Percentiles rank a stretch among this genome's conserved stretches.
phyloP scores from a whole-genome alignment of 768 basidiomycete genomes.

The Panaeolus papilionaceus region DNA sequence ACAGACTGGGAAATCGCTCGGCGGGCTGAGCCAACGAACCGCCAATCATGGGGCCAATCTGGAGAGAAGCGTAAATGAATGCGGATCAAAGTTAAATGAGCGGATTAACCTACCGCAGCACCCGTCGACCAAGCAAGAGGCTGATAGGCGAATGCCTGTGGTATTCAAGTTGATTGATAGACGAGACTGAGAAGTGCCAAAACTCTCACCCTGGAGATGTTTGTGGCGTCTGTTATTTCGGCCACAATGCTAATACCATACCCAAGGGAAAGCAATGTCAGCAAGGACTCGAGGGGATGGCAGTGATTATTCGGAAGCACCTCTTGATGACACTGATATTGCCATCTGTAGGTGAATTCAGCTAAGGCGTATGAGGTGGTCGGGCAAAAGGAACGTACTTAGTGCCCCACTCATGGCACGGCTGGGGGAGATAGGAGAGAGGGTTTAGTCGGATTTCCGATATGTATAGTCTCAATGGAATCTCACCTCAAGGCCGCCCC shows the following conservation, averaged over 20 bases:
- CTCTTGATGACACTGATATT: slow-evolving; percentile 71
- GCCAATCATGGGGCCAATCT: slow-evolving; percentile 54
- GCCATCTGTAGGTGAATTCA: slow-evolving; percentile 37
- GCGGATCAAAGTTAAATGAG: neutral
- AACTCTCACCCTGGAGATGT: slow-evolving; percentile 55
- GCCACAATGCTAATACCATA: slow-evolving; percentile 56
- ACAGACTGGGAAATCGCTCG: slow-evolving; percentile 37
- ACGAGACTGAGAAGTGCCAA: neutral
- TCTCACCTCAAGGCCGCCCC: slow-evolving; percentile 57
- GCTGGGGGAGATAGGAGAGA: slow-evolving; percentile 37
- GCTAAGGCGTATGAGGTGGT: no score
- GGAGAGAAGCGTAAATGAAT: neutral
- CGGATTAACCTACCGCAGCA: slow-evolving; percentile 31
- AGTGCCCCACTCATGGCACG: slow-evolving; percentile 72
- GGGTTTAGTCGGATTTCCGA: neutral
- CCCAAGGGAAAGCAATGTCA: neutral
- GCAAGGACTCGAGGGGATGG: neutral
- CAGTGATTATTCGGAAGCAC: slow-evolving; percentile 22
- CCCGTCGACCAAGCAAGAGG: slow-evolving; percentile 54
- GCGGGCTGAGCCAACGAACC: slow-evolving; percentile 55
- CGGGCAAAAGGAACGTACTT: slow-evolving; percentile 44
- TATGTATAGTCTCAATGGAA: neutral
- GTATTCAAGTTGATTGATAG: neutral
- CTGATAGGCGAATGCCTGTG: slow-evolving; percentile 63
- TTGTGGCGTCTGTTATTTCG: slow-evolving; percentile 74